phyloP scores from a whole-genome alignment of 352 stramenopile genomes.

The Blastocystis sp. region DNA sequence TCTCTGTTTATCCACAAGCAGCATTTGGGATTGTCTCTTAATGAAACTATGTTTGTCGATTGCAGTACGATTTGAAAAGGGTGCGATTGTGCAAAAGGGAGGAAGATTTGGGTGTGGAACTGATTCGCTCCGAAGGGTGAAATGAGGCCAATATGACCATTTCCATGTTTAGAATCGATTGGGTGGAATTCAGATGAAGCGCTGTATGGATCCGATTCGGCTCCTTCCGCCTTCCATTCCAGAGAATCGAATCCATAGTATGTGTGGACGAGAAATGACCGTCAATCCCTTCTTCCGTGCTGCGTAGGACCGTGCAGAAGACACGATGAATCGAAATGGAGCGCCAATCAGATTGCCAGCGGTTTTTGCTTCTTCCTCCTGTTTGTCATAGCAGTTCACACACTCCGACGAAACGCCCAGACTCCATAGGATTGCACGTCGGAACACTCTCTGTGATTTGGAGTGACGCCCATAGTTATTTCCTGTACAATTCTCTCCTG shows the following conservation, averaged over 20 bases:
- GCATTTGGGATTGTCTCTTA: conserved; percentile 76
- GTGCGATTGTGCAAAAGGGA: background rate
- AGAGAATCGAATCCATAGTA: background rate
- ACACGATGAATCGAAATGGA: background rate
- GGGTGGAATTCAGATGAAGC: background rate
- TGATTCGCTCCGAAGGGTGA: background rate
- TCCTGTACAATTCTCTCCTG: too few species aligned
- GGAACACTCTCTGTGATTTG: too few species aligned
- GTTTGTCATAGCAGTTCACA: conserved; percentile 16
- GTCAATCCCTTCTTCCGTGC: background rate
- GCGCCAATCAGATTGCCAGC: background rate
- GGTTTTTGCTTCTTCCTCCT: conserved; percentile 5
- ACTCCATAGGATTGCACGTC: too few species aligned
- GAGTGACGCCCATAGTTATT: too few species aligned
- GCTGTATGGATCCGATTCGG: background rate
- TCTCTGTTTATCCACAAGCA: conserved; percentile 98
- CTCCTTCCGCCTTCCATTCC: background rate
- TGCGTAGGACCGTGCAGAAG: background rate
- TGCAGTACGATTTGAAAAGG: background rate
- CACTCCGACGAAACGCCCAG: background rate
- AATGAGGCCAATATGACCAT: background rate
- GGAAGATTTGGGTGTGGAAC: background rate
- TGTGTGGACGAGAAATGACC: background rate
- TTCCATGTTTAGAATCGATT: background rate
- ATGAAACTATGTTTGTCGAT: background rate